A percentile compares a stretch with the other conserved stretches of the same genome.
phyloP scores from a whole-genome alignment of 495 filamentous ascomycete genomes.

The Penicillium turbatum region DNA sequence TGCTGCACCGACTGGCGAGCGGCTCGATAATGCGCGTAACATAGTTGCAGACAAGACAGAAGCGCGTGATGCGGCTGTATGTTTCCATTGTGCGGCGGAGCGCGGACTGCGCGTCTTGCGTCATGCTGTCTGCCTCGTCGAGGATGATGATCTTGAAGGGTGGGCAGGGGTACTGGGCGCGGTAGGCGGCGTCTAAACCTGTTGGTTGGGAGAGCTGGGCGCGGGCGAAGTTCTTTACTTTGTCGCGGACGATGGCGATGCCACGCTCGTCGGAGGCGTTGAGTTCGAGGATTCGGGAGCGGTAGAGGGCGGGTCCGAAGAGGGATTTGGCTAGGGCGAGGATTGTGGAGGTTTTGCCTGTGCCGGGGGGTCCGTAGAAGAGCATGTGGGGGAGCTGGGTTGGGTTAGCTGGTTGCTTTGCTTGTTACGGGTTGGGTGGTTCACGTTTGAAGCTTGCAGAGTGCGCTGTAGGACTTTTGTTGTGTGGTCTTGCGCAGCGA shows the following conservation, averaged over 20 bases:
- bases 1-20: slow-evolving; percentile 82
- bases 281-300: slow-evolving; percentile 90
- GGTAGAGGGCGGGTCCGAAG: slow-evolving; percentile 92
- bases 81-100: slow-evolving; percentile 96
- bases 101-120: slow-evolving; percentile 93
- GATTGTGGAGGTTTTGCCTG: slow-evolving; percentile 98
- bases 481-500: slow-evolving; percentile 97
- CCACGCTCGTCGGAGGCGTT: slow-evolving; percentile 99
- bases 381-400: slow-evolving; percentile 93
- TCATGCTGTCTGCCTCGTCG: slow-evolving; percentile 98
- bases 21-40: slow-evolving; percentile 98
- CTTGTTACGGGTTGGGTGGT: background rate
- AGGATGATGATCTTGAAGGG: slow-evolving; percentile 98
- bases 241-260: slow-evolving; percentile 94
- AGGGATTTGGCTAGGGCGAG: slow-evolving; percentile 95
- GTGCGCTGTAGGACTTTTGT: slow-evolving; percentile 87
- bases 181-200: slow-evolving; percentile 56
- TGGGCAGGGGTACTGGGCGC: slow-evolving; percentile 80
- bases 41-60: slow-evolving; percentile 98
- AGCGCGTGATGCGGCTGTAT: slow-evolving; percentile 91
- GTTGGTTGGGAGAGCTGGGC: slow-evolving; percentile 86
- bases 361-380: slow-evolving; percentile 97
- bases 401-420: background rate
- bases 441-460: slow-evolving; percentile 87
- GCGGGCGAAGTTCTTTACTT: slow-evolving; percentile 96